These are phyloP conservation scores for Fraxinus angustifolia DNA, from an alignment of 305 asterid genomes.

Conservation along the genomic window DNA sequence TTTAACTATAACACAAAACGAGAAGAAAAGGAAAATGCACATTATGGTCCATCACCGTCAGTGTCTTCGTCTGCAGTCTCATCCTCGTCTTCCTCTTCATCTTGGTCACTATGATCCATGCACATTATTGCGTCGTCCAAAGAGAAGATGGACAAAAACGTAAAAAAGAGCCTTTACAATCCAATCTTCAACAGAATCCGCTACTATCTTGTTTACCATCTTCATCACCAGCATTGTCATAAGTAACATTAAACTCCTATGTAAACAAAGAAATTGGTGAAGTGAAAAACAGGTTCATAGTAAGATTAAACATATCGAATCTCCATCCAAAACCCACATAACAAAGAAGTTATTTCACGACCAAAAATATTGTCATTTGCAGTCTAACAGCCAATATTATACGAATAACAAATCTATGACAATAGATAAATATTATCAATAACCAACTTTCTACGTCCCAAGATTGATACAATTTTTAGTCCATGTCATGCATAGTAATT, in stretches of 20 bases:
- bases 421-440: not conserved
- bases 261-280: slow-evolving; percentile 3
- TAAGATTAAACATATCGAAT: not conserved
- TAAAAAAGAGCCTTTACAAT: slow-evolving; percentile 34
- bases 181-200: slow-evolving; percentile 45
- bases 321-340: not conserved
- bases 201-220: slow-evolving; percentile 38
- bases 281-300: slow-evolving; percentile 13
- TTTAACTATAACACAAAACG: not conserved
- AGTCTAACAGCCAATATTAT: not conserved
- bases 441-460: not conserved
- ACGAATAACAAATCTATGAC: not conserved
- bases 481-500: not conserved
- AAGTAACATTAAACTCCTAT: slow-evolving; percentile 30
- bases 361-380: not conserved
- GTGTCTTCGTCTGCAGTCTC: not conserved
- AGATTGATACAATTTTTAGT: not conserved
- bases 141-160: slow-evolving; percentile 22
- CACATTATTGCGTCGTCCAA: slow-evolving; percentile 30
- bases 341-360: not conserved
- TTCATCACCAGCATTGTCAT: slow-evolving; percentile 30
- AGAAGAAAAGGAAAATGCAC: not conserved
- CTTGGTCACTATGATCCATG: slow-evolving; percentile 7
- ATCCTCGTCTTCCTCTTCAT: not conserved
- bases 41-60: not conserved